Percentiles rank a stretch among this genome's conserved stretches.
Conservation (phyloP, 208 protist genomes). For the Trypanosoma vivax region DNA sequence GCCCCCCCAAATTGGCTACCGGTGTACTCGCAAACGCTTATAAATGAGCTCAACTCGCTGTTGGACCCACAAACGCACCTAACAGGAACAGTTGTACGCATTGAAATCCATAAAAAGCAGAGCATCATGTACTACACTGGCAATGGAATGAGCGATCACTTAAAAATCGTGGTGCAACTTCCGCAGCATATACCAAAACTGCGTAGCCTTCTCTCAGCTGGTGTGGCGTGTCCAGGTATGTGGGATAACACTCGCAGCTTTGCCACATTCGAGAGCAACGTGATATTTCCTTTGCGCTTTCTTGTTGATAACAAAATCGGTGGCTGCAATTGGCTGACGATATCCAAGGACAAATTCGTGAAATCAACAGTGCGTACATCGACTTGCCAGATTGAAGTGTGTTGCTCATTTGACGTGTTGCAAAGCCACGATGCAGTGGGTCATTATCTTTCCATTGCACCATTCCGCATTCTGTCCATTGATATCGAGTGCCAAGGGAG, state of each 20-base stretch:
- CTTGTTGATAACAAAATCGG: conserved; percentile 97
- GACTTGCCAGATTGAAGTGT: conserved; percentile 89
- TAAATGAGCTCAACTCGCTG: conserved; percentile 68
- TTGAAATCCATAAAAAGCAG: conserved; percentile 67
- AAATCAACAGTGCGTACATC: conserved; percentile 39
- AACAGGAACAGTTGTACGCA: conserved; percentile 63
- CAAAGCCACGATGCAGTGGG: conserved; percentile 79
- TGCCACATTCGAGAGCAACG: conserved; percentile 97
- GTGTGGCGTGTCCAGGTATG: conserved; percentile 52
- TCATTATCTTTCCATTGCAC: conserved; percentile 95
- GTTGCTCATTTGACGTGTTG: conserved; percentile 83
- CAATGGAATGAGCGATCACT: conserved; percentile 41
- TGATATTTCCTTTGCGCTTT: conserved; percentile 98
- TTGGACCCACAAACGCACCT: conserved; percentile 54
- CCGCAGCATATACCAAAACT: conserved; percentile 88
- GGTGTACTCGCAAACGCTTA: conserved; percentile 60
- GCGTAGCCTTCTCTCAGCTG: conserved; percentile 72
- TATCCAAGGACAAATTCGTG: conserved; percentile 66
- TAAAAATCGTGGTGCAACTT: conserved; percentile 86
- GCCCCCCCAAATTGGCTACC: conserved; percentile 75
- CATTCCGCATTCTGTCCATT: conserved; percentile 98
- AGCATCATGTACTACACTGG: conserved; percentile 81
- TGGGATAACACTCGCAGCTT: conserved; percentile 84
- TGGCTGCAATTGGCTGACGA: conserved; percentile 93
- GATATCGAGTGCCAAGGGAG: conserved; percentile 99